Base-by-base conservation (phyloP, 2,329 filamentous ascomycete species). In the Ophiostoma piceae region DNA sequence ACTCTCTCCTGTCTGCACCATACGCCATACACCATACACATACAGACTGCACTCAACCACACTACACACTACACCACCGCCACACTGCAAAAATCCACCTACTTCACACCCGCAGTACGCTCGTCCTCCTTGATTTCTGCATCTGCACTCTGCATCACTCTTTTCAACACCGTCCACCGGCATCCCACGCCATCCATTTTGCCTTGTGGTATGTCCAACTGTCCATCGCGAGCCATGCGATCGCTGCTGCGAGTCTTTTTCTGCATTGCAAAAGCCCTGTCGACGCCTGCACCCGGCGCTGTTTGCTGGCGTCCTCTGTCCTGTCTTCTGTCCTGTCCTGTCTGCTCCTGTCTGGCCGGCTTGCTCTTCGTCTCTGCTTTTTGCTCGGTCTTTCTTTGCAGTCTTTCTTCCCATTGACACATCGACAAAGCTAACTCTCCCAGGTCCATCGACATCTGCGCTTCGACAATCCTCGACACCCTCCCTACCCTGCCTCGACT, bases 181-280 rank as follows among this genome's bases (percentile, higher is more conserved):
- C 69, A 68, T 66, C 66, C 69, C 60, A 67, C 69, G 39, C 69
- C 66, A 62, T 72, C 64, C 2, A 65, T 54, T 69, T 19, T 68
- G 72, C 69, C 67, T 64, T 70, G 69, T 68, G 71, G 72, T 73
- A 73, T 68, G 72, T 72, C 66, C 71, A 57, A 62, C 68, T 54
- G 68, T 32, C 37, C 57, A 69, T 69, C 67, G 68, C 57, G 9
- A 64, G 11, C 22, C 69, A 69, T 70, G 72, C 72, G 72, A 73
- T 72, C 69, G 39, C 66, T 37, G 37, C 69, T 67, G 60, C 2
- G 11, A 62, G 51, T 32, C 16, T 62, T 71, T 73, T 73, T 71
- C 39, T 62, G 26, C 57, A 22, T 32, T 70, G 69, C 54, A 22
- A 22, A 62, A 29, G 47, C 64, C 22, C 70, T 51, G 67, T 2